A percentile compares a stretch with the other conserved stretches of the same genome.
These are phyloP conservation scores for Galeopsis tetrahit DNA, from an alignment of 257 asterid species.

Conservation along the genomic window DNA sequence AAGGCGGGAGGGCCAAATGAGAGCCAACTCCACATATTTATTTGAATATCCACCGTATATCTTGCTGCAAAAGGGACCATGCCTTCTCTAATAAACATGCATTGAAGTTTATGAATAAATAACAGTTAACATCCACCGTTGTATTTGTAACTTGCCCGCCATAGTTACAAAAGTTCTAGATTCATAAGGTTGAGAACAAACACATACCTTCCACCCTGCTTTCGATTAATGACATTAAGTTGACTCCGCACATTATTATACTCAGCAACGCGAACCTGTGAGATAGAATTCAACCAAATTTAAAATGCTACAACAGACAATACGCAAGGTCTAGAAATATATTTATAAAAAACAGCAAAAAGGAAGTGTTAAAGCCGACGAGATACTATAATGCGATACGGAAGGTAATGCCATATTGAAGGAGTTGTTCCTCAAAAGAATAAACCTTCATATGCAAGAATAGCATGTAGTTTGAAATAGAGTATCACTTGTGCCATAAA, in stretches of 20 bases:
- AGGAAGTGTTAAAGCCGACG: not conserved
- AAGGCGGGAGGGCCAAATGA: not conserved
- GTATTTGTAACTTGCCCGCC: slow-evolving; percentile 4
- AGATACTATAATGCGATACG: not conserved
- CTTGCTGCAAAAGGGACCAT: not conserved
- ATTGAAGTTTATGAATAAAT: slow-evolving; percentile 11
- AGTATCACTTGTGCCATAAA: not conserved
- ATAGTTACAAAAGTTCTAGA: slow-evolving; percentile 11
- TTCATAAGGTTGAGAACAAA: slow-evolving; percentile 17
- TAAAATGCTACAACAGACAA: slow-evolving; percentile 22
- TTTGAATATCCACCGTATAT: slow-evolving; percentile 9
- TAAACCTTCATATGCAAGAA: not conserved
- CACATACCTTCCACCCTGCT: slow-evolving; percentile 85
- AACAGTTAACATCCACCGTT: not conserved
- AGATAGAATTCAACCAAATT: slow-evolving; percentile 38
- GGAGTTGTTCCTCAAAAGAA: slow-evolving; percentile 15
- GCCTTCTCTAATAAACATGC: slow-evolving; percentile 13
- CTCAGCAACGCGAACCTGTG: slow-evolving; percentile 90
- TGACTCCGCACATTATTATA: slow-evolving; percentile 89
- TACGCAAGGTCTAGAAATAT: slow-evolving; percentile 22
- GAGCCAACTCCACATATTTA: not conserved
- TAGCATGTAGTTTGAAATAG: not conserved
- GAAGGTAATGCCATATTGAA: slow-evolving; percentile 19
- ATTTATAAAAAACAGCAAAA: not conserved
- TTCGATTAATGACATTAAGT: slow-evolving; percentile 81